Evolutionary conservation across 805 yeast species (phyloP).

Genomic region (Metschnikowia bowlesiae): DNA sequence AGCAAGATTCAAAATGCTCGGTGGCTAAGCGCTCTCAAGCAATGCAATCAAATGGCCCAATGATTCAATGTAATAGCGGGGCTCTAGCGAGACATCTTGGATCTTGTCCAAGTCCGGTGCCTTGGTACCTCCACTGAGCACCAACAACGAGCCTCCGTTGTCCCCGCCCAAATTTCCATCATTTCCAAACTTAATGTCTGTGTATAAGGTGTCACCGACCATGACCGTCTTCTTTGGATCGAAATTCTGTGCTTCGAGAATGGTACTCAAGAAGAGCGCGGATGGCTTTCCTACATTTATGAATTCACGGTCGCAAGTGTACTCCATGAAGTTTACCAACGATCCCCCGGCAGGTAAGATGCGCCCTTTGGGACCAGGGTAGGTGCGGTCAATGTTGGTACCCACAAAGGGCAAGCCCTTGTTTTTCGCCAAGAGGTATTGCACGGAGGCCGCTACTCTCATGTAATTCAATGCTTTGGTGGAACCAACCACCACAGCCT

Average conservation of each 20-base stretch:
- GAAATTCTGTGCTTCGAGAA: conserved; percentile 25
- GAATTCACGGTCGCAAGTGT: conserved; percentile 30
- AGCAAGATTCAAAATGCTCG: background rate
- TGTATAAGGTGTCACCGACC: conserved; percentile 41
- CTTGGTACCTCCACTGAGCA: conserved; percentile 35
- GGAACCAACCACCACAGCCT: conserved; percentile 39
- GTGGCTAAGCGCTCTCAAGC: background rate
- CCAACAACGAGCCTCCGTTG: conserved; percentile 29
- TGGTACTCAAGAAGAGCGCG: conserved; percentile 25
- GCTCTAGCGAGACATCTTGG: conserved; percentile 19
- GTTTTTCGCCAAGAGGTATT: conserved; percentile 30
- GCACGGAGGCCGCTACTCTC: conserved; percentile 35
- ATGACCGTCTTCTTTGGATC: conserved; percentile 28
- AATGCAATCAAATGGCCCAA: conserved; percentile 26
- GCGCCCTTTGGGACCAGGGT: conserved; percentile 36
- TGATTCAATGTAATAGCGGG: conserved; percentile 29
- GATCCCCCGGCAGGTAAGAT: conserved; percentile 41
- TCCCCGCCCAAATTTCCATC: conserved; percentile 34
- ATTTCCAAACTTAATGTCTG: conserved; percentile 41
- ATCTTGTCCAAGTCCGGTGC: conserved; percentile 20
- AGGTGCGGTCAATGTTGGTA: conserved; percentile 37
- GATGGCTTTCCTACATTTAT: conserved; percentile 40
- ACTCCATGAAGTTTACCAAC: conserved; percentile 35
- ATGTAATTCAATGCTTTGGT: conserved; percentile 35
- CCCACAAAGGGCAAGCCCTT: conserved; percentile 36